A percentile compares a stretch with the other conserved stretches of the same genome.
Evolutionary conservation across 176 grass and related monocot species (phyloP).

Genomic region (Oryza glumipatula): DNA sequence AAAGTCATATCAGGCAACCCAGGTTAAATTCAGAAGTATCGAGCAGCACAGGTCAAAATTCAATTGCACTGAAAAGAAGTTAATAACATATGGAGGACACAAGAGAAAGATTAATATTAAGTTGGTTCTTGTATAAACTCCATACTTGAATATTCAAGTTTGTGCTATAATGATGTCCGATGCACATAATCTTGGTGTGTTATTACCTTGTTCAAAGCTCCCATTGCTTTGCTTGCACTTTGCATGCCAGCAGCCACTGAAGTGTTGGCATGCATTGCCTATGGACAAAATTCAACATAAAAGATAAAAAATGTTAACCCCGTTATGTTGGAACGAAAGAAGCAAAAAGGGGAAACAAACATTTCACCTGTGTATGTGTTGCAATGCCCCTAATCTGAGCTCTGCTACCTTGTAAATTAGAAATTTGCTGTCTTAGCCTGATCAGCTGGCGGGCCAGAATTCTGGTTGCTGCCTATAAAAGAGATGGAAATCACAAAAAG

Average conservation of each 20-base stretch:
- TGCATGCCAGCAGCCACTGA: constrained; percentile 88
- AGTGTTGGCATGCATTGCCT: constrained; percentile 94
- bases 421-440: constrained; percentile 94
- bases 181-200: constrained; percentile 18
- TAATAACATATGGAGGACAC: constrained; percentile 29
- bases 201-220: constrained; percentile 88
- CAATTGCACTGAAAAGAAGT: not conserved
- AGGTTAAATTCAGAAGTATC: not conserved
- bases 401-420: constrained; percentile 87
- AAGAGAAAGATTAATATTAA: not conserved
- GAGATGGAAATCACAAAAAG: constrained; percentile 18
- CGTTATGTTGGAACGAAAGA: constrained; percentile 3
- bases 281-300: constrained; percentile 23
- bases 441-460: constrained; percentile 84
- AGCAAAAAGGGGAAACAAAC: constrained; percentile 37
- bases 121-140: constrained; percentile 11
- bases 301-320: constrained; percentile 18
- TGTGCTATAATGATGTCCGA: not conserved
- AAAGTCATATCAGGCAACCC: not conserved
- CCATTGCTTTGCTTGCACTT: constrained; percentile 91
- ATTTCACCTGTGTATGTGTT: constrained; percentile 84
- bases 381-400: constrained; percentile 89
- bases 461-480: constrained; percentile 81
- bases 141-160: not conserved
- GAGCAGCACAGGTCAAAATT: not conserved